Base-by-base conservation (phyloP, 192 early-diverging fungal genomes). In the Linnemannia schmuckeri region DNA sequence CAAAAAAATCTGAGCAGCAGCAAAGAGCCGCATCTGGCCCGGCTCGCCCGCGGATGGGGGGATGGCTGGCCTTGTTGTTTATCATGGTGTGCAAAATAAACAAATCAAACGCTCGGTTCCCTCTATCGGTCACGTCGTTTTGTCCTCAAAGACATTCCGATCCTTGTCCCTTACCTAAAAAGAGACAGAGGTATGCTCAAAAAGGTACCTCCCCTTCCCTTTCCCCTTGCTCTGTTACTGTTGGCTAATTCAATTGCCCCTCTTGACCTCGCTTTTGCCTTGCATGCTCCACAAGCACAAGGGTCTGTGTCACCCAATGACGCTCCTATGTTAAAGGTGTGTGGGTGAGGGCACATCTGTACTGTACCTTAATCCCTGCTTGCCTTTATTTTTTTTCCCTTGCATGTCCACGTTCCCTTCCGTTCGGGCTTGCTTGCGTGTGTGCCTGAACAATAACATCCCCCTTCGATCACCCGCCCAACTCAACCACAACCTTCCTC, bases 281-380 rank as follows among this genome's bases (percentile, higher is more conserved):
- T 8, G 1, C 57, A 61, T n/a, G n/a, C 61, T 33, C 30, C 61
- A 35, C 61, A 66, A 66, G 61, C 61, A 66, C 30, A 66, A 61
- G 30, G 61, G 30, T 66, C 61, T 66, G 61, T 66, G 61, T 33
- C 61, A 66, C 61, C 61, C 13, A 66, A 66, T 66, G 61, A 66
- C 30, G 61, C n/a, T 3, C 55, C 3, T 13, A 15, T 63, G 12
- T 15, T 24, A 13, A 30, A 33, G 61, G 27, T 61, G 61, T 57
- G 55, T 66, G 61, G 27, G 61, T 33, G 61, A 66, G 12, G 24
- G n/a, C 27, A 57, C 27, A 66, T 15, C 30, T 55, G 49, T 22
- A 17, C 2, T 27, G 55, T 57, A 27, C 18, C 47, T 52, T 33
- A 66, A 13, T 35, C 61, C 61, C 61, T 66, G 8, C 12, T 33